phyloP scores from a whole-genome alignment of 176 grass and related monocot genomes.

The Raddia distichophylla region DNA sequence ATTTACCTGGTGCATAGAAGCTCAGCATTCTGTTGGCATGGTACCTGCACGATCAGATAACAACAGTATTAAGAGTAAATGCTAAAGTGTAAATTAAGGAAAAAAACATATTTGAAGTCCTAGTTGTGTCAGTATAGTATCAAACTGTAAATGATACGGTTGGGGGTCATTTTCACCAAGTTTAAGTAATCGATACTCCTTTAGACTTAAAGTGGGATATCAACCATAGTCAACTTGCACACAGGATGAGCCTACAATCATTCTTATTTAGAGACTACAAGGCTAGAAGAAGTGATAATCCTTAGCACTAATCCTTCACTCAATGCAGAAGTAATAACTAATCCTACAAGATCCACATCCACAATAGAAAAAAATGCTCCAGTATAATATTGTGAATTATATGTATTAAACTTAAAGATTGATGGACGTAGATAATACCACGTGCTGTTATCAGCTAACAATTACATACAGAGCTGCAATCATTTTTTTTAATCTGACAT shows the following conservation, averaged over 20 bases:
- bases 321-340: background rate
- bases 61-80: constrained; percentile 6
- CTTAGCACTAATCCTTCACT: background rate
- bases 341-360: background rate
- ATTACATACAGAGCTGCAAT: background rate
- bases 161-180: constrained; percentile 4
- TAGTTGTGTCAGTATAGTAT: background rate
- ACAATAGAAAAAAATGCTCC: background rate
- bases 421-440: constrained; percentile 2
- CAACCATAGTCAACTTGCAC: background rate
- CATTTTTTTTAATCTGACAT: background rate
- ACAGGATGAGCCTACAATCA: background rate
- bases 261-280: constrained; percentile 29
- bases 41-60: constrained; percentile 74
- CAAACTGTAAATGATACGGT: background rate
- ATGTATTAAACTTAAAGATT: background rate
- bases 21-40: constrained; percentile 99
- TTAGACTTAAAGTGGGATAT: background rate
- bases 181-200: background rate
- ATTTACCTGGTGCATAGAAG: constrained; percentile 95
- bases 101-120: background rate
- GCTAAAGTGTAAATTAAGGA: background rate
- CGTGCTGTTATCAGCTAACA: background rate
- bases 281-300: constrained; percentile 4
- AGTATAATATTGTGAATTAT: background rate